A percentile compares a stretch with the other conserved stretches of the same genome.
These are phyloP conservation scores for Eucalyptus cloeziana DNA, from an alignment of 345 rosid species.

Conservation along the genomic window DNA sequence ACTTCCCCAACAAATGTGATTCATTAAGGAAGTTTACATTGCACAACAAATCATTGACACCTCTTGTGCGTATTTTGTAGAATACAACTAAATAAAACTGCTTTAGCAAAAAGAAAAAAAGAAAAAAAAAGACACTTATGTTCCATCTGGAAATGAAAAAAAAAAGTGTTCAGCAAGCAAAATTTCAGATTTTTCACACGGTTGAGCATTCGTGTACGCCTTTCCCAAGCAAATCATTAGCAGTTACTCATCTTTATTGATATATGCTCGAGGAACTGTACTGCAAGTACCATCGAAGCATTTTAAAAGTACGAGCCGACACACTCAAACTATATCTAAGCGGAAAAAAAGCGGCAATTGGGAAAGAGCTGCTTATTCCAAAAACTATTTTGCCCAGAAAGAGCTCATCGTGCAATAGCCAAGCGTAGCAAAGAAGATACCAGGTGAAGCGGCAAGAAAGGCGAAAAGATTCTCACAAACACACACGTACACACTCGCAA, in stretches of 20 bases:
- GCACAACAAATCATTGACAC: too few relatives aligned
- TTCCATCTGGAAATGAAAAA: too few relatives aligned
- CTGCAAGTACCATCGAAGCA: neutral
- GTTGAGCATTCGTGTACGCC: neutral
- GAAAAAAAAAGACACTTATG: too few relatives aligned
- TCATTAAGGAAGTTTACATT: too few relatives aligned
- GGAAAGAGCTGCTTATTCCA: neutral
- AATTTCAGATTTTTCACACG: neutral
- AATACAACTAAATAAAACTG: too few relatives aligned
- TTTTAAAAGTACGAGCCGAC: neutral
- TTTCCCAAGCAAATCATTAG: rapidly evolving
- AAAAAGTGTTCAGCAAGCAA: rapidly evolving
- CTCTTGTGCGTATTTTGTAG: too few relatives aligned
- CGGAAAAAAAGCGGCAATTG: too few relatives aligned
- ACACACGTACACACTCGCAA: neutral
- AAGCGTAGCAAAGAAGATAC: too few relatives aligned
- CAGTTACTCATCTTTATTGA: neutral
- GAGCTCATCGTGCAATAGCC: neutral
- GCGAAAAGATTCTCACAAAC: neutral
- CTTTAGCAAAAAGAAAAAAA: too few relatives aligned
- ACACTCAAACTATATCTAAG: neutral
- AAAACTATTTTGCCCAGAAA: neutral
- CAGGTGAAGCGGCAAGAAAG: neutral
- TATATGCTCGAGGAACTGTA: neutral
- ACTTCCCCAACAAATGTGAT: too few relatives aligned